Conservation (phyloP, 805 yeast genomes). For the Cyberlindnera xylosilytica region DNA sequence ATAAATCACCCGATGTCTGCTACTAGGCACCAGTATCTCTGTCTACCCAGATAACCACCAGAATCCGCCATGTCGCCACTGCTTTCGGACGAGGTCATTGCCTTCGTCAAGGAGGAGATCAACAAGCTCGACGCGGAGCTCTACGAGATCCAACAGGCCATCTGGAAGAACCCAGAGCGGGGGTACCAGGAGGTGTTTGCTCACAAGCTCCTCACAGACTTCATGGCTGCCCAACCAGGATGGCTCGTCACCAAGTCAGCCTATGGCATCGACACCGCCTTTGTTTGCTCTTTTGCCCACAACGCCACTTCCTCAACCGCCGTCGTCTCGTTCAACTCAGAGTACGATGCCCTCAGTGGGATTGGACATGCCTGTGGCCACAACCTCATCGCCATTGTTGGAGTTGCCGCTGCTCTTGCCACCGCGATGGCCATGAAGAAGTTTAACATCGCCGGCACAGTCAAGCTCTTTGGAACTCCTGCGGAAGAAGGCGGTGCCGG, state of each 20-base stretch:
- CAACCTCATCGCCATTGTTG: slow-evolving; percentile 8
- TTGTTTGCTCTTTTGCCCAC: slow-evolving; percentile 4
- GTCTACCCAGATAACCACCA: no score
- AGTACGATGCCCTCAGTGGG: slow-evolving; percentile 12
- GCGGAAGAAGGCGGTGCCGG: slow-evolving; percentile 15
- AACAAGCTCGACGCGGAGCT: slow-evolving; percentile 4
- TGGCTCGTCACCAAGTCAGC: slow-evolving; percentile 10
- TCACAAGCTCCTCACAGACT: slow-evolving; percentile 5
- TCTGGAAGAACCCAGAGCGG: slow-evolving; percentile 11
- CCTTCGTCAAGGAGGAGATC: slow-evolving; percentile 2
- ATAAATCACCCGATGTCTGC: no score
- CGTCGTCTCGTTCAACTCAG: slow-evolving; percentile 10
- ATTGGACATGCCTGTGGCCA: slow-evolving; percentile 16
- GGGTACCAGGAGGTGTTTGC: slow-evolving; percentile 9
- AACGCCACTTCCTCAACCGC: slow-evolving; percentile 5
- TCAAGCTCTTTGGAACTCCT: slow-evolving; percentile 12
- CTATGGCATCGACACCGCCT: slow-evolving; percentile 11
- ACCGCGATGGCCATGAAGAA: slow-evolving; percentile 6
- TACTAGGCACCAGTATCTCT: no score
- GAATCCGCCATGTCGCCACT: no score
- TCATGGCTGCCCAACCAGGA: slow-evolving; percentile 10
- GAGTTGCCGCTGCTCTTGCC: slow-evolving; percentile 10
- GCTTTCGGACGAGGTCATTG: slow-evolving; percentile 6
- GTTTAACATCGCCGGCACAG: slow-evolving; percentile 12
- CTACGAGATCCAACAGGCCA: slow-evolving; percentile 6